phyloP scores from a whole-genome alignment of 2,329 filamentous ascomycete genomes.

The Trichoderma koningiopsis region DNA sequence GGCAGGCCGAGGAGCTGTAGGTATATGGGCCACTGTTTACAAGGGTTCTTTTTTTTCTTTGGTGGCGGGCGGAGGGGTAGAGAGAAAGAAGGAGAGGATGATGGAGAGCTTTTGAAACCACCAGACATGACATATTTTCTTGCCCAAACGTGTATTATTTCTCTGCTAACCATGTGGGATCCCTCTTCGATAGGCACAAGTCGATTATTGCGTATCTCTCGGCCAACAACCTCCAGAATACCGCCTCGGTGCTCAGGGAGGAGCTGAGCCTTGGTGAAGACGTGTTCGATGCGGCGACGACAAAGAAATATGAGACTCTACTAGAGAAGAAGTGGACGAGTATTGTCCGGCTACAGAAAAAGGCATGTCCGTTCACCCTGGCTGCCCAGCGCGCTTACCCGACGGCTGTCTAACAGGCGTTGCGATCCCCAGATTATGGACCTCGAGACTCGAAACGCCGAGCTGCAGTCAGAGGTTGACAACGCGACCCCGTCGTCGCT shows the following conservation, averaged over 20 bases:
- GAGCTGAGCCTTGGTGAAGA: constrained; percentile 73
- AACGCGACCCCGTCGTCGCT: constrained; percentile 75
- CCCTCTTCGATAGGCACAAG: constrained; percentile 68
- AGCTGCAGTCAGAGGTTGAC: constrained; percentile 81
- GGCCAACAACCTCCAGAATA: constrained; percentile 69
- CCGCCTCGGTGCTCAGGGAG: constrained; percentile 70
- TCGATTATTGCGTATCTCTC: constrained; percentile 87
- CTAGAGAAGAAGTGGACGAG: constrained; percentile 99
- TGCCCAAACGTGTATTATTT: background rate
- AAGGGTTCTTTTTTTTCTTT: background rate
- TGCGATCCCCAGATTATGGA: constrained; percentile 74
- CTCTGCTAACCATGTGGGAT: constrained; percentile 23
- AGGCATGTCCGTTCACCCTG: constrained; percentile 51
- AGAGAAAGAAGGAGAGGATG: background rate
- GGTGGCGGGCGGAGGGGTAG: constrained; percentile 11
- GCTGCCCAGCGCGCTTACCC: constrained; percentile 23
- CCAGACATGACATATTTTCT: background rate
- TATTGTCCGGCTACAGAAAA: constrained; percentile 91
- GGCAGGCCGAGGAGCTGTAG: constrained; percentile 88
- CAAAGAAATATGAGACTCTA: constrained; percentile 92
- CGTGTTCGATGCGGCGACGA: constrained; percentile 74
- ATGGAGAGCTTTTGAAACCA: background rate
- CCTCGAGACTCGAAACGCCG: constrained; percentile 72
- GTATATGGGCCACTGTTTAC: constrained; percentile 40
- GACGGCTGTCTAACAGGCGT: constrained; percentile 26